Conservation (phyloP, 2,329 filamentous ascomycete species). For the Monilinia laxa region DNA sequence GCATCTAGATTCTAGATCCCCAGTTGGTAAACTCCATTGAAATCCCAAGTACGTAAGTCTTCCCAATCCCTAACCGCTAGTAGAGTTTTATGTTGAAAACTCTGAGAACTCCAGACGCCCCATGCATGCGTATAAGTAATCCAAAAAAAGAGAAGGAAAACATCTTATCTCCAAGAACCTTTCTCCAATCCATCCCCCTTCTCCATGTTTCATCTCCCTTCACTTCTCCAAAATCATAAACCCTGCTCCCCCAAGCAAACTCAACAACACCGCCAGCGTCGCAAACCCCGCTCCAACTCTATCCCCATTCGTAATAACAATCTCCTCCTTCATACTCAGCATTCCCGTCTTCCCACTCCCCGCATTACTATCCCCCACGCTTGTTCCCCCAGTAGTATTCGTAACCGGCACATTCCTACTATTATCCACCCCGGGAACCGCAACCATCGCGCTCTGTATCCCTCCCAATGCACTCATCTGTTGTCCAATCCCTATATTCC, state of each 20-base stretch:
- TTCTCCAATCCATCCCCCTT: no score
- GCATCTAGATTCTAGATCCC: no score
- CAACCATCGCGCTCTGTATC: conserved; percentile 45
- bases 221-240: conserved; percentile 25
- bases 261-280: conserved; percentile 40
- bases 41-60: no score
- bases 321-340: background rate
- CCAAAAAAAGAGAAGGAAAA: no score
- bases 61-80: no score
- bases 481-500: conserved; percentile 62
- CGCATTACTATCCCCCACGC: conserved; percentile 34
- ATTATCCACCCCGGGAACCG: conserved; percentile 37
- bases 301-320: conserved; percentile 42
- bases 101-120: no score
- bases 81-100: no score
- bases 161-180: background rate
- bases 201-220: no score
- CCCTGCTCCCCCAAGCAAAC: conserved; percentile 31
- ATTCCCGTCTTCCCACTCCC: conserved; percentile 4
- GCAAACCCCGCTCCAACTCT: conserved; percentile 46
- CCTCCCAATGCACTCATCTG: conserved; percentile 70
- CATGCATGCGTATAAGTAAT: no score
- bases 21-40: no score
- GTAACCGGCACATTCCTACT: conserved; percentile 43
- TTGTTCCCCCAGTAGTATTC: conserved; percentile 41